A percentile compares a stretch with the other conserved stretches of the same genome.
Conservation (phyloP, 176 grass and related monocot species). For the Triticum turgidum region DNA sequence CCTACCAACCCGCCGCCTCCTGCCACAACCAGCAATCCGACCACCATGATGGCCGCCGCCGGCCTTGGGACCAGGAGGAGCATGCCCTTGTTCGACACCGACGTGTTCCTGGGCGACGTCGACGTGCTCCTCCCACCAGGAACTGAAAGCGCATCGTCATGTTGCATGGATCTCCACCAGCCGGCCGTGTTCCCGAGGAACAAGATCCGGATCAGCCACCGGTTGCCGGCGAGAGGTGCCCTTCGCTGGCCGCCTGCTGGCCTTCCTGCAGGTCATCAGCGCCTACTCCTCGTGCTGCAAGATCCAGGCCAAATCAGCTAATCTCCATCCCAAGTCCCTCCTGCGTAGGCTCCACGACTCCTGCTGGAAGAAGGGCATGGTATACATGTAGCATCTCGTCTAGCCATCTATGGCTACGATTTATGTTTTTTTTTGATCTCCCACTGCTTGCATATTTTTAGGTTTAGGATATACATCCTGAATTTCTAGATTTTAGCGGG, state of each 20-base stretch:
- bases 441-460: too few relatives aligned
- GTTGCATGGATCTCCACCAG: not conserved
- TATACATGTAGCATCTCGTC: not conserved
- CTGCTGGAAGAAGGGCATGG: constrained; percentile 50
- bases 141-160: not conserved
- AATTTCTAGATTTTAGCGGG: not conserved
- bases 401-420: not conserved
- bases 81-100: constrained; percentile 41
- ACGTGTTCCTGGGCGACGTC: constrained; percentile 34
- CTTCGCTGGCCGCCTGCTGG: constrained; percentile 23
- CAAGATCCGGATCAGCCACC: constrained; percentile 45
- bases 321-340: constrained; percentile 13
- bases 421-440: too few relatives aligned
- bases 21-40: not conserved
- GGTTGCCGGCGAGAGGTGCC: constrained; percentile 43
- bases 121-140: constrained; percentile 32
- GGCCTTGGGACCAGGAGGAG: not conserved
- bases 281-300: constrained; percentile 49
- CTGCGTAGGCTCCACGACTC: constrained; percentile 40
- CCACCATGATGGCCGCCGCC: not conserved
- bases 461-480: too few relatives aligned
- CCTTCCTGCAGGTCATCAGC: constrained; percentile 45
- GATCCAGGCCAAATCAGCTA: constrained; percentile 30
- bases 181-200: constrained; percentile 16
- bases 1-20: not conserved